These are phyloP conservation scores for Vitis rotundifolia DNA, from an alignment of 164 flowering plant species.

Conservation along the genomic window DNA sequence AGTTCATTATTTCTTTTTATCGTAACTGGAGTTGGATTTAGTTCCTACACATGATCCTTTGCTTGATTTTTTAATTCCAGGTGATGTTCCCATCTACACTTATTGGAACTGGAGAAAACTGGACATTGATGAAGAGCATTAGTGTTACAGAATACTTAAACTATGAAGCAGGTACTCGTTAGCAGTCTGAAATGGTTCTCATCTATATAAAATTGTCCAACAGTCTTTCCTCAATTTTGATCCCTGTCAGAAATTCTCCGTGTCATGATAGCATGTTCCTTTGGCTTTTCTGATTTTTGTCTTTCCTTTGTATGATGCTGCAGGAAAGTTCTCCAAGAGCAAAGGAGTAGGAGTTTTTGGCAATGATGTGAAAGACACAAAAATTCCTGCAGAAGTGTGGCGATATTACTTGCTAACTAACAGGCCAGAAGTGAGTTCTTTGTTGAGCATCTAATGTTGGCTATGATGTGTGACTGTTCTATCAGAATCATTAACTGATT, in stretches of 20 bases:
- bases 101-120: conserved; percentile 84
- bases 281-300: background rate
- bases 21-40: no score
- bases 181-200: background rate
- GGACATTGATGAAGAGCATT: conserved; percentile 94
- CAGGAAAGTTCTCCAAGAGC: conserved; percentile 88
- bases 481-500: background rate
- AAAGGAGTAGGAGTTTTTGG: conserved; percentile 96
- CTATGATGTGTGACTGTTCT: background rate
- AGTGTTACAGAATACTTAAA: conserved; percentile 93
- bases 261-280: no score
- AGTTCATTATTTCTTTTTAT: no score
- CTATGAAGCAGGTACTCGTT: conserved; percentile 75
- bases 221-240: no score
- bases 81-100: conserved; percentile 94
- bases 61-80: conserved; percentile 31
- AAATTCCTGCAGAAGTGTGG: conserved; percentile 94
- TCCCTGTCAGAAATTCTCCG: no score
- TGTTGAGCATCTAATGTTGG: background rate
- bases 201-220: background rate
- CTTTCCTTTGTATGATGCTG: conserved; percentile 4
- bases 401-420: conserved; percentile 88
- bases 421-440: conserved; percentile 78
- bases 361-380: conserved; percentile 87
- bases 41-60: no score